phyloP scores from a whole-genome alignment of 2,329 filamentous ascomycete genomes.

The Alternaria sp. region DNA sequence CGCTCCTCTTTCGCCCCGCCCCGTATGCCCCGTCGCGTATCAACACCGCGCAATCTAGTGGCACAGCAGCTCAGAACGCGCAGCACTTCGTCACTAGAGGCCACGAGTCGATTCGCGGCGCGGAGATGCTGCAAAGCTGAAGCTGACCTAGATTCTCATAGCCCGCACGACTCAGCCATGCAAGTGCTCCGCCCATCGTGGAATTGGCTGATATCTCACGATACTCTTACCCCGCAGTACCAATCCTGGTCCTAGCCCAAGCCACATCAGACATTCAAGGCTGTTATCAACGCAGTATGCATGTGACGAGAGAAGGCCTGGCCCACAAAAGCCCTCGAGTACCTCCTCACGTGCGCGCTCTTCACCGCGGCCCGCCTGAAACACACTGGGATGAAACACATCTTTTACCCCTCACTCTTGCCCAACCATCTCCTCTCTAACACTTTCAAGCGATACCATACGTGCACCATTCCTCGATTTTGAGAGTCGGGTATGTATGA shows the following conservation, averaged over 20 bases:
- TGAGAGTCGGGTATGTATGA: background rate
- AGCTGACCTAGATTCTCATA: background rate
- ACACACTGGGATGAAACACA: background rate
- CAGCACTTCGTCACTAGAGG: slow-evolving; percentile 8
- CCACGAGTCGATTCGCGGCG: background rate
- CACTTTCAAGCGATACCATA: background rate
- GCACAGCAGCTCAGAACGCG: slow-evolving; percentile 10
- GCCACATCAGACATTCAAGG: background rate
- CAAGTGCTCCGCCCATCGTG: background rate
- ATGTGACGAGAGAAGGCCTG: background rate
- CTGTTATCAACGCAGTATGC: background rate
- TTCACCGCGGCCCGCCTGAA: background rate
- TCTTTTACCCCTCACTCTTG: background rate
- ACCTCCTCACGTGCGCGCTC: background rate
- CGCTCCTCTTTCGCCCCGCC: slow-evolving; percentile 1
- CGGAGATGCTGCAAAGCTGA: background rate
- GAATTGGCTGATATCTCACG: background rate
- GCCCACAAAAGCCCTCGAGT: background rate
- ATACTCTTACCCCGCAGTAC: slow-evolving; percentile 5
- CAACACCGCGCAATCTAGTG: slow-evolving; percentile 13
- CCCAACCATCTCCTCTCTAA: background rate
- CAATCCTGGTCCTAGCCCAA: background rate
- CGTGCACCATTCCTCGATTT: background rate
- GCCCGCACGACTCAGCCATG: background rate
- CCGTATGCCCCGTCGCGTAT: background rate